Evolutionary conservation across 2,329 filamentous ascomycete genomes (phyloP).

Genomic region (Cryphonectria japonica): DNA sequence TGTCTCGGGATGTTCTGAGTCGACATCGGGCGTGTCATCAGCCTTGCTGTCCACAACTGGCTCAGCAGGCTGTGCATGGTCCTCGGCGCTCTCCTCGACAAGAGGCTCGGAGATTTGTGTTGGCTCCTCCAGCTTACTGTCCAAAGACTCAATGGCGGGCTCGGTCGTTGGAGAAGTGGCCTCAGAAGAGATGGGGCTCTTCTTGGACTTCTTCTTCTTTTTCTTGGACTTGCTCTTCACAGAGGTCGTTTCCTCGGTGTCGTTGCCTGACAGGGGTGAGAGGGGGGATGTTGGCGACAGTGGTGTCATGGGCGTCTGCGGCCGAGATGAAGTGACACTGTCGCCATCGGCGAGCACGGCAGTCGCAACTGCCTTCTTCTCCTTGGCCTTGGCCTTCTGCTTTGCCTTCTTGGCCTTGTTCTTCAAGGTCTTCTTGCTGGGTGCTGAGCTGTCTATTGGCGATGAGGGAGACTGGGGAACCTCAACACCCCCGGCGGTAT

Average conservation of each 20-base stretch:
- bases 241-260: constrained; percentile 16
- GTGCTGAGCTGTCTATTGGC: constrained; percentile 15
- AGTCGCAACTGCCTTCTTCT: constrained; percentile 27
- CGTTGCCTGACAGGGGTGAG: constrained; percentile 15
- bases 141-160: constrained; percentile 9
- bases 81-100: constrained; percentile 12
- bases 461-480: constrained; percentile 19
- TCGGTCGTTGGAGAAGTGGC: constrained; percentile 19
- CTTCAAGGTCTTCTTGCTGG: constrained; percentile 30
- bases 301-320: constrained; percentile 24
- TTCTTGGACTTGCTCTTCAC: constrained; percentile 29
- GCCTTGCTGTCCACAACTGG: constrained; percentile 5
- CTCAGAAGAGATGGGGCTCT: constrained; percentile 19
- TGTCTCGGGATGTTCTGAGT: background rate
- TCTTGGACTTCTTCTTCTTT: constrained; percentile 29
- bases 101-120: constrained; percentile 3
- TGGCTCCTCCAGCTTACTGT: constrained; percentile 11
- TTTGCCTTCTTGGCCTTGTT: constrained; percentile 32
- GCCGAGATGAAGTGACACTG: constrained; percentile 14
- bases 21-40: background rate
- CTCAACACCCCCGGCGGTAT: constrained; percentile 23
- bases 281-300: constrained; percentile 12
- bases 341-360: constrained; percentile 12
- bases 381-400: constrained; percentile 31
- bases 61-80: constrained; percentile 12